phyloP scores from a whole-genome alignment of 306 rosid genomes.

The Gleditsia sinensis region DNA sequence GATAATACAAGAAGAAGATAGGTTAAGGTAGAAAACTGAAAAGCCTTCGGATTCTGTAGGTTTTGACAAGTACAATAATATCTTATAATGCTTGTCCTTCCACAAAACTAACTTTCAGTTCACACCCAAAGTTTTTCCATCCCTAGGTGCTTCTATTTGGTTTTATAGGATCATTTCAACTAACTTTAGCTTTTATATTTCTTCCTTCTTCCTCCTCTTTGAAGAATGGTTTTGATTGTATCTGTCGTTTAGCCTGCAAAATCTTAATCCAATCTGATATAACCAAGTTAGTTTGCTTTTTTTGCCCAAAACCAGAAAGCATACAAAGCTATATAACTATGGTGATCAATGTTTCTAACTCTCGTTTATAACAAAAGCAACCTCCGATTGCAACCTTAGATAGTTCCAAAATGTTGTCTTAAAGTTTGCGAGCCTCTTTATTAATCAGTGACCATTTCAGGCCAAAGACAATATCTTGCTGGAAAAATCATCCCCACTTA shows the following conservation, averaged over 20 bases:
- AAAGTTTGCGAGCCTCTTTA: not conserved
- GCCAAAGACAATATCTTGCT: not conserved
- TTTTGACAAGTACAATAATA: not conserved
- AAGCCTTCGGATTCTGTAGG: not conserved
- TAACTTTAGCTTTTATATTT: not conserved
- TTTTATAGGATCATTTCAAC: conserved; percentile 4
- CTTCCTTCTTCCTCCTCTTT: too few species aligned
- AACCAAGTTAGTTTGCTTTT: not conserved
- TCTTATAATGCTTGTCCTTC: not conserved
- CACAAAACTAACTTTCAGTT: too few species aligned
- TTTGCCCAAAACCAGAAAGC: not conserved
- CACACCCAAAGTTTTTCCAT: not conserved
- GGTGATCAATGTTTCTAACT: not conserved
- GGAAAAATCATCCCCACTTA: not conserved
- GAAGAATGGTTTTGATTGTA: too few species aligned
- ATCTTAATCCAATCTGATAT: not conserved
- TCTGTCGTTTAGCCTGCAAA: too few species aligned
- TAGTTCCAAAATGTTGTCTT: not conserved
- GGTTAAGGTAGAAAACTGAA: too few species aligned
- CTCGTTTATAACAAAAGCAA: not conserved
- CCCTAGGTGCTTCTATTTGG: not conserved
- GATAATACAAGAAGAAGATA: not conserved
- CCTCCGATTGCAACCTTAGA: not conserved
- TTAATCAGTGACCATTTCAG: not conserved
- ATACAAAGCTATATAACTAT: not conserved